phyloP scores from a whole-genome alignment of 2,329 filamentous ascomycete species.

The Westerdykella sp. region DNA sequence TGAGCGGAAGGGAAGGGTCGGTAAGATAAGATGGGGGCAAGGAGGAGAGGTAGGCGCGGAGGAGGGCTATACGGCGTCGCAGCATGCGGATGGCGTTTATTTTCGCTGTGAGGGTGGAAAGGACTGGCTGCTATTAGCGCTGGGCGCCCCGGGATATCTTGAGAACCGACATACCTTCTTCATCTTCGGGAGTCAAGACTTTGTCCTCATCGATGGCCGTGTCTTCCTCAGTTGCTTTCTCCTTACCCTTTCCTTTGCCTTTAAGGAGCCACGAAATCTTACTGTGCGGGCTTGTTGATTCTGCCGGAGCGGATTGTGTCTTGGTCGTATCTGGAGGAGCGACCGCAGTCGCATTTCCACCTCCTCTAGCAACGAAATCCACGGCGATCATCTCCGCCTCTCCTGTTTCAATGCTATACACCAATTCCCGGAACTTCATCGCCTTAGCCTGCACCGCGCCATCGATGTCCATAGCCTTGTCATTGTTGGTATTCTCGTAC shows the following conservation, averaged over 20 bases:
- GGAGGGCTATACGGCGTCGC: constrained; percentile 52
- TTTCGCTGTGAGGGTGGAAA: constrained; percentile 71
- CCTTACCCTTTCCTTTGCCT: constrained; percentile 49
- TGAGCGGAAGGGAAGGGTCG: constrained; percentile 36
- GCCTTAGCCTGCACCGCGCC: constrained; percentile 47
- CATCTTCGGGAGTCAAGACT: constrained; percentile 53
- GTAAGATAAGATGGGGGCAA: constrained; percentile 62
- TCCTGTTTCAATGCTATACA: constrained; percentile 84
- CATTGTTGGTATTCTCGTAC: constrained; percentile 31
- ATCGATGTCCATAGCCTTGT: constrained; percentile 54
- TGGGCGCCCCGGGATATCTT: background rate
- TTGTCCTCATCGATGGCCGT: constrained; percentile 29
- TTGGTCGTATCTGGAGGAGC: constrained; percentile 26
- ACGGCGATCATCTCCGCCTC: constrained; percentile 98
- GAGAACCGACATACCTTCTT: constrained; percentile 47
- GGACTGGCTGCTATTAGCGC: constrained; percentile 40
- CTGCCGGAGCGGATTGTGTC: constrained; percentile 12
- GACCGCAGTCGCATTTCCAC: constrained; percentile 66
- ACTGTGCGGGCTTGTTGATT: background rate
- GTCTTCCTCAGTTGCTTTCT: constrained; percentile 29
- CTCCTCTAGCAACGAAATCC: constrained; percentile 82
- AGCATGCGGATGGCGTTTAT: constrained; percentile 93
- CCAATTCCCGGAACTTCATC: constrained; percentile 74
- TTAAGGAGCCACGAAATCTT: too few relatives aligned
- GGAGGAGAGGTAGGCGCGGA: constrained; percentile 64